Percentiles rank a stretch among this genome's conserved stretches.
Evolutionary conservation across 768 basidiomycete genomes (phyloP).

Genomic region (Hemileccinum impolitum): DNA sequence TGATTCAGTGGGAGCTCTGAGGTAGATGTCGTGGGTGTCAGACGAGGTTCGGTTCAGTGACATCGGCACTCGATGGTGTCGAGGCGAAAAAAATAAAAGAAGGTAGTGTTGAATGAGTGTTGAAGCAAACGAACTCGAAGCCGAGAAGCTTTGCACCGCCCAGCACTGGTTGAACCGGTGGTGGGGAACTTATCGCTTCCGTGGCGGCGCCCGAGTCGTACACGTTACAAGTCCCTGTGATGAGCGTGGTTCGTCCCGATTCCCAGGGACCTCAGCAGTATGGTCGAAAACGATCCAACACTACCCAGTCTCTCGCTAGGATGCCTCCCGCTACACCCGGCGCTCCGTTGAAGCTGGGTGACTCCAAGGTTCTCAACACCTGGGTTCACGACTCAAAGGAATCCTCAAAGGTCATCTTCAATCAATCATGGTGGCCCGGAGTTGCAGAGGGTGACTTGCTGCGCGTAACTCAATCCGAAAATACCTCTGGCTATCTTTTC

Average conservation of each 20-base stretch:
- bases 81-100: slow-evolving; percentile 13
- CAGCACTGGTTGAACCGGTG: slow-evolving; percentile 15
- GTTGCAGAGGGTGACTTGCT: slow-evolving; percentile 74
- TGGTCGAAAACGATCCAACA: slow-evolving; percentile 69
- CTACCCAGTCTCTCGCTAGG: slow-evolving; percentile 62
- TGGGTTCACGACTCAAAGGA: slow-evolving; percentile 78
- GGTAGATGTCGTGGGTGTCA: slow-evolving; percentile 15
- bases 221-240: too few relatives aligned
- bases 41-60: slow-evolving; percentile 4
- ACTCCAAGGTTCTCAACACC: slow-evolving; percentile 56
- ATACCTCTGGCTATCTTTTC: slow-evolving; percentile 54
- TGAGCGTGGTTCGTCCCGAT: slow-evolving; percentile 62
- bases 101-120: slow-evolving; percentile 23
- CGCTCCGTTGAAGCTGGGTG: slow-evolving; percentile 55
- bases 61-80: slow-evolving; percentile 6
- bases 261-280: slow-evolving; percentile 49
- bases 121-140: neutral
- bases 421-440: slow-evolving; percentile 75
- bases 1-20: slow-evolving; percentile 2
- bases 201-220: neutral
- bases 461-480: slow-evolving; percentile 47
- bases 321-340: slow-evolving; percentile 31
- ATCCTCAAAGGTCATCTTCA: slow-evolving; percentile 57
- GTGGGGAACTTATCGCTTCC: neutral
- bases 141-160: slow-evolving; percentile 8